Conservation (phyloP, 495 filamentous ascomycete genomes). For the Cercophora newfieldiana region DNA sequence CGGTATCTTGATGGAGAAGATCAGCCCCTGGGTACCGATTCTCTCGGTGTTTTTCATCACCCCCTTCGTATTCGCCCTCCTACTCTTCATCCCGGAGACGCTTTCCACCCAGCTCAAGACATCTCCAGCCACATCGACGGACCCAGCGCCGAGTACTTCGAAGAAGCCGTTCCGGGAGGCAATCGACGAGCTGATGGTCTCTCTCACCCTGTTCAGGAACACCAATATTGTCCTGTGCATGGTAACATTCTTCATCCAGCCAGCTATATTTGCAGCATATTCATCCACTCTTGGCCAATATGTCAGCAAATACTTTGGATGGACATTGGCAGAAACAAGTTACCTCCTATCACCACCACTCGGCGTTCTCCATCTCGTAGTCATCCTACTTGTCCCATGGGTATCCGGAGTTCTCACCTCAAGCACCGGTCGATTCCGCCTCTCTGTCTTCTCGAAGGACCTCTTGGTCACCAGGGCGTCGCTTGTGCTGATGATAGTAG, state of each 20-base stretch:
- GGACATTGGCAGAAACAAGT: slow-evolving; percentile 56
- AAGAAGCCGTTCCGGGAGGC: slow-evolving; percentile 9
- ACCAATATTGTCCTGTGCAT: slow-evolving; percentile 39
- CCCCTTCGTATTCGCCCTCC: slow-evolving; percentile 41
- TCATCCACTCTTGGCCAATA: slow-evolving; percentile 54
- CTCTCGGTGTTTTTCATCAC: slow-evolving; percentile 46
- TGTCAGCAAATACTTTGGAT: slow-evolving; percentile 57
- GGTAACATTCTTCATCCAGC: slow-evolving; percentile 52
- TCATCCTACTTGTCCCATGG: slow-evolving; percentile 52
- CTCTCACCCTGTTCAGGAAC: slow-evolving; percentile 30
- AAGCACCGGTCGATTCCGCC: slow-evolving; percentile 26
- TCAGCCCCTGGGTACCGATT: slow-evolving; percentile 56
- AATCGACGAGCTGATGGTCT: slow-evolving; percentile 16
- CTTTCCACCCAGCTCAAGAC: slow-evolving; percentile 31
- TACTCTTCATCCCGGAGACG: slow-evolving; percentile 56
- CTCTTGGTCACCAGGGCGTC: slow-evolving; percentile 52
- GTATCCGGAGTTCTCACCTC: slow-evolving; percentile 39
- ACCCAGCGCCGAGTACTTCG: background rate
- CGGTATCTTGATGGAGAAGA: slow-evolving; percentile 53
- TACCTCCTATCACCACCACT: slow-evolving; percentile 52
- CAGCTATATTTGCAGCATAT: slow-evolving; percentile 50
- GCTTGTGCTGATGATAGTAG: slow-evolving; percentile 40
- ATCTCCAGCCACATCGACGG: slow-evolving; percentile 10
- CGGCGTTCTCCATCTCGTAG: slow-evolving; percentile 50
- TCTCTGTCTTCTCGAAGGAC: slow-evolving; percentile 51